Percentiles rank a stretch among this genome's conserved stretches.
Evolutionary conservation across 805 yeast genomes (phyloP).

Genomic region (Metschnikowia cerradonensis): DNA sequence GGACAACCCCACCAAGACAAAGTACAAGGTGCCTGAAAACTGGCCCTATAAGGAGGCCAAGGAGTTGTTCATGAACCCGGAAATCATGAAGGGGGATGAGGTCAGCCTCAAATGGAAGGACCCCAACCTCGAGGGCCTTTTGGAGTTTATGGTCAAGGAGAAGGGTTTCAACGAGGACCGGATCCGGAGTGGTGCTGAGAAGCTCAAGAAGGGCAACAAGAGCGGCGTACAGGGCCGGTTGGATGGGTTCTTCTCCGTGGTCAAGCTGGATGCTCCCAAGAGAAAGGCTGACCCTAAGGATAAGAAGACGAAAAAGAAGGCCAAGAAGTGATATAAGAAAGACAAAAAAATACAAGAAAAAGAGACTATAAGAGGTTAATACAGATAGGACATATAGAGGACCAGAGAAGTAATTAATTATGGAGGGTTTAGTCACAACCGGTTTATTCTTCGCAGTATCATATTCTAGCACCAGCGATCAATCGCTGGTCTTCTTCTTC

Average conservation of each 20-base stretch:
- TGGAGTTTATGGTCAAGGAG: slow-evolving; percentile 76
- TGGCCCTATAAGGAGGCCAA: slow-evolving; percentile 94
- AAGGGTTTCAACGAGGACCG: slow-evolving; percentile 94
- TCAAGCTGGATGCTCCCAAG: slow-evolving; percentile 35
- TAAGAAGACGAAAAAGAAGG: slow-evolving; percentile 32
- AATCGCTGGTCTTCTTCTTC: slow-evolving; percentile 33
- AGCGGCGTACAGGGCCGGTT: slow-evolving; percentile 86
- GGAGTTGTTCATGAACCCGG: slow-evolving; percentile 78
- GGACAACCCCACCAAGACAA: slow-evolving; percentile 50
- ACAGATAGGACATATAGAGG: too few relatives aligned
- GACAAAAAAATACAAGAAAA: too few relatives aligned
- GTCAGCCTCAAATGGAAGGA: slow-evolving; percentile 79
- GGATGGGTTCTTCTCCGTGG: slow-evolving; percentile 84
- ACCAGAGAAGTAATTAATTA: too few relatives aligned
- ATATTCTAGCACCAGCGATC: background rate
- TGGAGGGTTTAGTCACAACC: background rate
- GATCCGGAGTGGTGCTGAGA: slow-evolving; percentile 79
- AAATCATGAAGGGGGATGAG: slow-evolving; percentile 58
- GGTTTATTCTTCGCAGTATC: background rate
- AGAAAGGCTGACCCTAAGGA: slow-evolving; percentile 35
- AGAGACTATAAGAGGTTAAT: too few relatives aligned
- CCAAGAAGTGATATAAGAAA: slow-evolving; percentile 4
- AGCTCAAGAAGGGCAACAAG: slow-evolving; percentile 78
- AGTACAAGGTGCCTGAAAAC: slow-evolving; percentile 83
- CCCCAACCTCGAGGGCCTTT: slow-evolving; percentile 81